Evolutionary conservation across 169 alveolate species (phyloP), one percentile per base, ranked within the genome.

Genomic region (Plasmodium yoelii): DNA sequence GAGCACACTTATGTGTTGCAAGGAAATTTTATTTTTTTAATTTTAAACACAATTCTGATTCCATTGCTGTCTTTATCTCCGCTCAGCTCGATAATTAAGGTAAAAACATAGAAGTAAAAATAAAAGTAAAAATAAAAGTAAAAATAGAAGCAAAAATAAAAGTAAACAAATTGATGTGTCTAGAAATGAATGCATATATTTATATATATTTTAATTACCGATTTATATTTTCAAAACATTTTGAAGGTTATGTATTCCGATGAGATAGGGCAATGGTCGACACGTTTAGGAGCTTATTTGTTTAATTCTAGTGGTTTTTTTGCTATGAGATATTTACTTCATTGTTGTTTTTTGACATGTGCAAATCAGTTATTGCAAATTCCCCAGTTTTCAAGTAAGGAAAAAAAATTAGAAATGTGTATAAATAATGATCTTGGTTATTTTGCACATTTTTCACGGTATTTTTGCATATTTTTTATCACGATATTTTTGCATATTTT

Each of bases 281-380:
- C 77, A 12, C 90, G 82, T 24, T 26, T 80, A 59, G 80, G 90
- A 5, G 75, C 73, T 19, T 67, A 67, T 28, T 72, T 80, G 5
- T 80, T 80, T 59, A 80, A 80, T 10, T 80, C 90, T 44, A 80
- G 90, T 80, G 90, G 90, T 9, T 80, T 80, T 28, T 80, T 80
- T 46, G 82, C 90, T 7, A 80, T 80, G 90, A 22, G 90, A 26
- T 80, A 80, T 53, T 67, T 80, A 46, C 63, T 80, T 19, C 90
- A 80, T 59, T 80, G 90, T 44, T 80, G 82, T 46, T 80, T 80
- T 42, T 46, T 80, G 55, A 80, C 90, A 0, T 80, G 90, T 22
- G 90, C 90, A 51, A 80, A 80, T 47, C 90, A 80, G 71, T 39
- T 80, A 59, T 51, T 80, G 12, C 90, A 80, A 39, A 80, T 80